These are phyloP conservation scores for Fusarium subtropicale DNA, from an alignment of 2,329 filamentous ascomycete species.

Conservation along the genomic window DNA sequence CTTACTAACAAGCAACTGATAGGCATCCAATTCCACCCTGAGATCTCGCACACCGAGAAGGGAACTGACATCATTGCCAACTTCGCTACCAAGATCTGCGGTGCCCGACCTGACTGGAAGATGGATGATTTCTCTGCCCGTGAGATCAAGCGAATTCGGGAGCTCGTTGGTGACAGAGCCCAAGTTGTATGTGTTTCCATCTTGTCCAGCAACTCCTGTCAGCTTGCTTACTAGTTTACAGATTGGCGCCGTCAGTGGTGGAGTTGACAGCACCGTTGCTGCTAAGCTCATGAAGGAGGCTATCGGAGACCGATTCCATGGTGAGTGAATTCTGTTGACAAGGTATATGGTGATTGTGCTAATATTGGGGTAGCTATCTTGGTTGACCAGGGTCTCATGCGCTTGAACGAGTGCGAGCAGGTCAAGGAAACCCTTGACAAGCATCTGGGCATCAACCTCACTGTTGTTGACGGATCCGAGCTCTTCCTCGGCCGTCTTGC, in stretches of 20 bases:
- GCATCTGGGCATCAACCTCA: constrained; percentile 90
- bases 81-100: constrained; percentile 86
- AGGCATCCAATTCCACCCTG: constrained; percentile 89
- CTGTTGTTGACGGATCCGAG: constrained; percentile 82
- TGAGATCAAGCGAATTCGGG: constrained; percentile 83
- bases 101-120: constrained; percentile 80
- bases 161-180: constrained; percentile 81
- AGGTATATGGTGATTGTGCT: background rate
- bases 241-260: constrained; percentile 27
- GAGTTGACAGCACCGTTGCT: constrained; percentile 73
- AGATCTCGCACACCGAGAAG: constrained; percentile 68
- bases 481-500: constrained; percentile 81
- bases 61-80: constrained; percentile 74
- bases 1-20: constrained; percentile 10
- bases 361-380: background rate
- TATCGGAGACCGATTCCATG: constrained; percentile 81
- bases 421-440: constrained; percentile 83
- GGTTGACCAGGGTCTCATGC: constrained; percentile 76
- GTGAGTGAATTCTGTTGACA: constrained; percentile 25
- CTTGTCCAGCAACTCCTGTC: background rate
- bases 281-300: constrained; percentile 88
- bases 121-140: constrained; percentile 87
- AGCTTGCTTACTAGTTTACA: constrained; percentile 23
- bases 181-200: constrained; percentile 64
- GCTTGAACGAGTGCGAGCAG: constrained; percentile 83